Percentiles rank a stretch among this genome's conserved stretches.
phyloP scores from a whole-genome alignment of 2,329 filamentous ascomycete species.

The Ceratocystis cacaofunesta region DNA sequence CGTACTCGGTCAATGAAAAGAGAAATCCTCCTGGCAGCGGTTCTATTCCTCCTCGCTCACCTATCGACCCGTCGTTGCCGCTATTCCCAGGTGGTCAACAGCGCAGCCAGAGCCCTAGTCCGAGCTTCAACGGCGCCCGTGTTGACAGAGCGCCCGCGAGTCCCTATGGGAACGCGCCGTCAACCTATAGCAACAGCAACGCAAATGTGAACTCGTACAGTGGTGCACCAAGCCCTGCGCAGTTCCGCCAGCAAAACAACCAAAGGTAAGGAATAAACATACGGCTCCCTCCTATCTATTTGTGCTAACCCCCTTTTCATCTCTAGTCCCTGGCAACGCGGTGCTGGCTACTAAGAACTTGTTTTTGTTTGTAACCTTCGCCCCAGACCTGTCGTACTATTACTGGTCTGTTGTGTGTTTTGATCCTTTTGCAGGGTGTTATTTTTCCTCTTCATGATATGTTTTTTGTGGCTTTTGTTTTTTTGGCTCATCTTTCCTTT shows the following conservation, averaged over 20 bases:
- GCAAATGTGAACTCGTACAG: constrained; percentile 20
- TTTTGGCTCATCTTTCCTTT: neutral
- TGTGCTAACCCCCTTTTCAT: constrained; percentile 1
- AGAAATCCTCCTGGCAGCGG: neutral
- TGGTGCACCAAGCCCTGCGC: constrained; percentile 23
- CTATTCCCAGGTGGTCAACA: constrained; percentile 28
- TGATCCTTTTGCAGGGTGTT: neutral
- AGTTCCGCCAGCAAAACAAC: constrained; percentile 27
- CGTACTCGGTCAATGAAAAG: constrained; percentile 19
- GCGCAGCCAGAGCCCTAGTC: constrained; percentile 25
- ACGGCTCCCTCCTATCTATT: too few relatives aligned
- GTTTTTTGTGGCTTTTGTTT: constrained; percentile 6
- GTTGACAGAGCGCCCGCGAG: constrained; percentile 22
- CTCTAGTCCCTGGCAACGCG: constrained; percentile 31
- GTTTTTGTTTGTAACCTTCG: neutral
- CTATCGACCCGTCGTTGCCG: constrained; percentile 30
- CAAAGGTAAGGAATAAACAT: constrained; percentile 24
- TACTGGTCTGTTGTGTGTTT: neutral
- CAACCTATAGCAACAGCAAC: constrained; percentile 22
- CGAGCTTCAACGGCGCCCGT: constrained; percentile 17
- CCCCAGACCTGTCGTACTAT: neutral
- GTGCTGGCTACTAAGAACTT: constrained; percentile 29
- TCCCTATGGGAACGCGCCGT: constrained; percentile 23
- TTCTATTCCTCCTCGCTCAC: constrained; percentile 24
- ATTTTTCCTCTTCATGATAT: neutral